Base-by-base conservation (phyloP, 1,284 basidiomycete genomes). In the Moesziomyces sp. region DNA sequence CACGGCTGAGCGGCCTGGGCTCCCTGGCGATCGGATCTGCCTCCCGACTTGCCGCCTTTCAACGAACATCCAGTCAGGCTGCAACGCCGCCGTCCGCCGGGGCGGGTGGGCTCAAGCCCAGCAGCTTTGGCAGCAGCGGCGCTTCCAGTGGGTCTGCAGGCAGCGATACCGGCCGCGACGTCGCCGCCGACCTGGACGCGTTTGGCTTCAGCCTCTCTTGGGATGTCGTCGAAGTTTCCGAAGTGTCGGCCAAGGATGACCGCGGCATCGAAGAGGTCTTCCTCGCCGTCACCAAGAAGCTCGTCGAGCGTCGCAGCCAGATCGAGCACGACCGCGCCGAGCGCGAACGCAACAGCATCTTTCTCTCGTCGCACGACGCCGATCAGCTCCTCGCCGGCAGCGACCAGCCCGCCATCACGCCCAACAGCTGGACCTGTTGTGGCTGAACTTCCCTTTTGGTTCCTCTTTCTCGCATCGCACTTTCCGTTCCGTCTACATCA, bases 1-100 rank as follows among this genome's bases (percentile, higher is more conserved):
- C 92, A 14, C 91, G 91, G 60, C 89, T 91, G 30, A 86, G 86
- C 56, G 89, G 89, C 9, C 89, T 89, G 21, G 69, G 56, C 0
- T 58, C 52, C 4, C 30, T 71, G 30, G 89, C 63, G 13, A 63
- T 53, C 23, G 58, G 52, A 5, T 74, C 60, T 4, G 63, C 66
- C 4, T 64, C 64, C 49, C 47, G 74, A 23, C 46, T 63, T 45
- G 50, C 67, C 30, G 40, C 60, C 21, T 64, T 71, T 50, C 58
- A 59, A 50, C 51, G 67, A 4, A 34, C 30, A 13, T 34, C 30
- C 30, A 34, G 30, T 11, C 30, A 34, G 30, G 13, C 48, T 9
- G 46, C 45, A 24, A 28, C 50, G 1, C 24, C 30, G 5, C 8
- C 18, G 1, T 38, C 43, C 18, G 43, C 13, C 13, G 42, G 18